Evolutionary conservation across 371 early-diverging fungal genomes (phyloP), one percentile per base, ranked within the genome.

Genomic region (Mucor sp.): DNA sequence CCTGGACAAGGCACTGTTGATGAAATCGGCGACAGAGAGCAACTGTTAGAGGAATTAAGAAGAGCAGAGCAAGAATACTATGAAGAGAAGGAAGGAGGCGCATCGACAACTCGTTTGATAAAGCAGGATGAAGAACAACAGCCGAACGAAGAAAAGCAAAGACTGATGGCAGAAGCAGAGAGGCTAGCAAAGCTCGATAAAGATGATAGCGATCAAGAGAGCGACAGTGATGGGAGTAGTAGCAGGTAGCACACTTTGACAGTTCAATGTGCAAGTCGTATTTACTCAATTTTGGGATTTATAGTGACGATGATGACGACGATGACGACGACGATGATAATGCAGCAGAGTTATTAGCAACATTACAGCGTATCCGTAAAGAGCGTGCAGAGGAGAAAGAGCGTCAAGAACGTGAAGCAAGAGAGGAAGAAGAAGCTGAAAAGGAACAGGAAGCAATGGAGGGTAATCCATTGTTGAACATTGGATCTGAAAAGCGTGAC

Each of bases 361-460:
- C 97, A 69, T 81, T 98, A 43, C 97, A 95, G 74, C 96, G 96
- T 80, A 98, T 98, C 63, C 94, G 95, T 70, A 86, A 89, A 57
- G 99, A 98, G 74, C 86, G 97, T 3, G 95, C 94, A 0, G 94
- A 95, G 66, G 97, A 96, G 70, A 92, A 93, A 75, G 96, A 91
- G 61, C 87, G 95, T n/a, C 85, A 92, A 75, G 86, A 85, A 50
- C 75, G 77, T 8, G 94, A 94, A 70, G 81, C 76, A 39, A 82
- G 87, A 62, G 77, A 76, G 67, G 82, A 88, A 47, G 83, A 79
- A 53, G 79, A 77, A 62, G 77, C 82, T 23, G 78, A 80, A 74
- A 80, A 88, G 66, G 78, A 89, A 77, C 78, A 81, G 41, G 85
- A 87, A 61, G 83, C 83, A 37, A 70, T 92, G 73, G 82, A 85